Evolutionary conservation across 2,329 filamentous ascomycete species (phyloP), one percentile per base, ranked within the genome.

Genomic region (Coleophoma cylindrospora): DNA sequence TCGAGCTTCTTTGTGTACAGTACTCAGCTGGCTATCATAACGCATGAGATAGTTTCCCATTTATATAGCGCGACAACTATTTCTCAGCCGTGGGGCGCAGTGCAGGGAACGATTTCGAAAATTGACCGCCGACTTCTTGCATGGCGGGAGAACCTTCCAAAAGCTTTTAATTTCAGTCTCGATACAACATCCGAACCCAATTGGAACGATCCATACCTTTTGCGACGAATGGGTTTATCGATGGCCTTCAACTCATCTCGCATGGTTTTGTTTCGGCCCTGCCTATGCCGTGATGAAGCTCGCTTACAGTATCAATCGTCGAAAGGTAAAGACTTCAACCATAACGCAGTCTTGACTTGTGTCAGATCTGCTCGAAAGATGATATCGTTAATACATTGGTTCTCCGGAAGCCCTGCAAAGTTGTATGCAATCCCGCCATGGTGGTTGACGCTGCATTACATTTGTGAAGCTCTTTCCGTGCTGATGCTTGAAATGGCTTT

Each of bases 201-300:
- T 27, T 53, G 50, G 46, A 43, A 46, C 13, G 47, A 58, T 27
- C 48, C 44, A 14, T 43, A 53, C 21, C 49, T 52, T 4, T 17
- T 54, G 3, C 47, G 40, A 8, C 51, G 57, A 6, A 56, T 52
- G 15, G 57, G 58, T 1, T 49, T 63, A 2, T 57, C 56, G 10
- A 57, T 63, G 54, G 43, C 57, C 10, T 59, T 53, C 27, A 52
- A 51, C 37, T 53, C 50, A 22, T 56, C 54, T 19, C 55, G 58
- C 10, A 63, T 63, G 57, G 54, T 61, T 15, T 49, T 63, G 12
- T 62, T 58, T 34, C 57, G 61, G 15, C 61, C 61, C 1, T 61
- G 52, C 43, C 53, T 63, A 3, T 63, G 61, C 34, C 57, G 53
- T 2, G 58, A 61, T 37, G 54, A 61, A 17, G 50, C 50, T 8